Conservation (phyloP, 805 yeast genomes). For the Ogataea allantospora region DNA sequence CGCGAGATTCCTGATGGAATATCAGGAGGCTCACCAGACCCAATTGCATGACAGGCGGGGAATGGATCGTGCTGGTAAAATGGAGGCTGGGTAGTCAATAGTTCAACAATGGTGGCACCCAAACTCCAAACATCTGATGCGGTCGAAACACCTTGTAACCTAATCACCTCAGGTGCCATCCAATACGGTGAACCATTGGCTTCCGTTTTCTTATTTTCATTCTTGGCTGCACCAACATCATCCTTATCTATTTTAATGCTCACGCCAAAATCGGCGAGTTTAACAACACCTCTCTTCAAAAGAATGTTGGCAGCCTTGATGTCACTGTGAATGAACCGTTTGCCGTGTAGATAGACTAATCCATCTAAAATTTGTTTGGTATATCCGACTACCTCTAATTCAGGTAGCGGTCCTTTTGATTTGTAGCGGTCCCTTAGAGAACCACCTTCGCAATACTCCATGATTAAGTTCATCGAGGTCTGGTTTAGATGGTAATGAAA, state of each 20-base stretch:
- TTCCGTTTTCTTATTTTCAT: conserved; percentile 38
- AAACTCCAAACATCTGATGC: conserved; percentile 92
- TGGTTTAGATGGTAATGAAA: conserved; percentile 63
- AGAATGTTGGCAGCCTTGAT: conserved; percentile 74
- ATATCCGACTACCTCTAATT: conserved; percentile 47
- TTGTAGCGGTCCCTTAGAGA: conserved; percentile 56
- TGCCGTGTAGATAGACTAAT: conserved; percentile 61
- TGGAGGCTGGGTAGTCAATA: conserved; percentile 85
- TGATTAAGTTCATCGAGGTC: conserved; percentile 51
- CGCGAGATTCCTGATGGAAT: conserved; percentile 45
- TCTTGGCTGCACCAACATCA: conserved; percentile 47
- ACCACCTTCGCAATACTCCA: conserved; percentile 68
- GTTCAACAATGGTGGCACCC: conserved; percentile 92
- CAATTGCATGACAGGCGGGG: conserved; percentile 83
- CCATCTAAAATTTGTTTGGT: conserved; percentile 59
- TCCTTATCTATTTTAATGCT: conserved; percentile 69
- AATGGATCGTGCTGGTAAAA: conserved; percentile 72
- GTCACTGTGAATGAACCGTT: conserved; percentile 75
- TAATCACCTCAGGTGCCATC: conserved; percentile 98
- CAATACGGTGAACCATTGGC: conserved; percentile 91
- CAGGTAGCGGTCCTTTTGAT: conserved; percentile 54
- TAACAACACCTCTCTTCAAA: conserved; percentile 55
- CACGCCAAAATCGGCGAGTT: conserved; percentile 77
- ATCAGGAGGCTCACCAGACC: conserved; percentile 68
- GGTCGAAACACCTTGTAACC: conserved; percentile 79